These are phyloP conservation scores for Miamiensis avidus DNA, from an alignment of 169 alveolate species.

Conservation along the genomic window DNA sequence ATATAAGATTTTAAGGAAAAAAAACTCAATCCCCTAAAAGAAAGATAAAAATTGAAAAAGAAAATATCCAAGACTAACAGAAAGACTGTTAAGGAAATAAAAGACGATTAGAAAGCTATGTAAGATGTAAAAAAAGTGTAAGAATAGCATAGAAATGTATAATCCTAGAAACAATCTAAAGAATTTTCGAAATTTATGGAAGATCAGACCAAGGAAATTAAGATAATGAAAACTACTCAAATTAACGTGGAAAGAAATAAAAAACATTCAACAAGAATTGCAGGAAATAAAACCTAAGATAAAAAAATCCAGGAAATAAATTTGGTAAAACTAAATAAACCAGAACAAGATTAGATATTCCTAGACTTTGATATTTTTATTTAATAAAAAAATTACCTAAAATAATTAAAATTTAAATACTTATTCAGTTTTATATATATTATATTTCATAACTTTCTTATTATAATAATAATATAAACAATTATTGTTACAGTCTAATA, in stretches of 20 bases:
- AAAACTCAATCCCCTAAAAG: background rate
- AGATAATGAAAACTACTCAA: slow-evolving; percentile 26
- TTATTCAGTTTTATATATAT: no score
- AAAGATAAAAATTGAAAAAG: slow-evolving; percentile 10
- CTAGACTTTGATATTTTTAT: background rate
- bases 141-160: background rate
- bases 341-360: background rate
- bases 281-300: slow-evolving; percentile 19
- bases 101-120: slow-evolving; percentile 15
- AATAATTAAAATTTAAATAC: no score
- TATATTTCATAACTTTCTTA: no score
- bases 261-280: slow-evolving; percentile 9
- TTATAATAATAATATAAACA: no score
- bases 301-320: background rate
- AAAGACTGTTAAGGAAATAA: slow-evolving; percentile 7
- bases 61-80: background rate
- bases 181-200: slow-evolving; percentile 6
- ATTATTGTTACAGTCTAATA: no score
- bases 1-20: slow-evolving; percentile 16
- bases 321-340: background rate
- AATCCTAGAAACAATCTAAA: background rate
- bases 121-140: slow-evolving; percentile 1
- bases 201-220: slow-evolving; percentile 13
- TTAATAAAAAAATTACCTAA: no score
- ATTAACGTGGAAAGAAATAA: slow-evolving; percentile 25